phyloP scores from a whole-genome alignment of 192 early-diverging fungal genomes.

The Radiomyces spectabilis region DNA sequence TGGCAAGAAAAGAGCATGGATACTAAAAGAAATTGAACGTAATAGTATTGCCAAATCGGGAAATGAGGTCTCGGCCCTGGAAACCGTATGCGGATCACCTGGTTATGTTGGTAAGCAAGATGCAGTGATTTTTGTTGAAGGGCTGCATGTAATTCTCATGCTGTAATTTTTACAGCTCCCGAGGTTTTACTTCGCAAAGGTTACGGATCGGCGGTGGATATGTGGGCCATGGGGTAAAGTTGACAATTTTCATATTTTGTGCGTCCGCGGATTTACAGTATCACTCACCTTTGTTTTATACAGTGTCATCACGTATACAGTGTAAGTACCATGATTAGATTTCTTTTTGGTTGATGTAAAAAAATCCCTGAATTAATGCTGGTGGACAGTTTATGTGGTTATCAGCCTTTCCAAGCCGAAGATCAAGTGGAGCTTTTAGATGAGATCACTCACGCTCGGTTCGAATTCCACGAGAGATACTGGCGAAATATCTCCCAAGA shows the following conservation, averaged over 20 bases:
- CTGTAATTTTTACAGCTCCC: slow-evolving; percentile 47
- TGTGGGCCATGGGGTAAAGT: slow-evolving; percentile 80
- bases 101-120: slow-evolving; percentile 63
- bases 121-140: no score
- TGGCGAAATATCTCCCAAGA: slow-evolving; percentile 80
- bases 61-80: slow-evolving; percentile 54
- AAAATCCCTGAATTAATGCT: not conserved
- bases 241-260: not conserved
- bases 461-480: slow-evolving; percentile 66
- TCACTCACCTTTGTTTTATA: not conserved
- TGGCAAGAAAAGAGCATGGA: no score
- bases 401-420: slow-evolving; percentile 66
- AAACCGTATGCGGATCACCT: slow-evolving; percentile 81
- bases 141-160: not conserved
- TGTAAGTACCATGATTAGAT: slow-evolving; percentile 37
- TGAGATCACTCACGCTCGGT: slow-evolving; percentile 55
- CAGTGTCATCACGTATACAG: slow-evolving; percentile 83
- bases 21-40: no score
- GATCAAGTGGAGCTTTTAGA: slow-evolving; percentile 47
- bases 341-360: not conserved
- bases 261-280: not conserved
- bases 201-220: slow-evolving; percentile 86
- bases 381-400: slow-evolving; percentile 60
- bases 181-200: slow-evolving; percentile 80
- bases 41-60: slow-evolving; percentile 59